A percentile compares a stretch with the other conserved stretches of the same genome.
Evolutionary conservation across 176 grass and related monocot genomes (phyloP).

Genomic region (Juncus effusus): DNA sequence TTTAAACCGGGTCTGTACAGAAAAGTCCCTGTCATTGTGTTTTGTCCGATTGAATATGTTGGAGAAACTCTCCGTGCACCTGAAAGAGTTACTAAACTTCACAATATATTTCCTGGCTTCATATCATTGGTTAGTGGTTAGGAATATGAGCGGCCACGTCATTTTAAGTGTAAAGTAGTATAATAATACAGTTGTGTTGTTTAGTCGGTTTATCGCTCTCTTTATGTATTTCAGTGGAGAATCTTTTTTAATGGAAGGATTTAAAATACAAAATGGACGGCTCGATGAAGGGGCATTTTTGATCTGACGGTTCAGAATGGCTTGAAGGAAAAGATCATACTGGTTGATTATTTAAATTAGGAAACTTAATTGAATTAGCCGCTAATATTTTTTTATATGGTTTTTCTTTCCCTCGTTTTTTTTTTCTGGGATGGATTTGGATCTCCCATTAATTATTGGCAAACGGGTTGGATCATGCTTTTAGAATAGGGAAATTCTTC

Average conservation of each 20-base stretch:
- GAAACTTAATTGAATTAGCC: slow-evolving; percentile 22
- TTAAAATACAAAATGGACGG: not conserved
- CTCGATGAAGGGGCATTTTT: not conserved
- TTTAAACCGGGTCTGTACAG: not conserved
- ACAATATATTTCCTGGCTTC: not conserved
- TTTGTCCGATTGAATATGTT: slow-evolving; percentile 13
- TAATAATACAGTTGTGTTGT: not conserved
- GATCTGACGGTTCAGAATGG: slow-evolving; percentile 12
- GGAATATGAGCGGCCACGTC: not conserved
- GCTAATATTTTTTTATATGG: slow-evolving; percentile 17
- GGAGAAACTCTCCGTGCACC: no score
- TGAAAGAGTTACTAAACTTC: not conserved
- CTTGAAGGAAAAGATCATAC: not conserved
- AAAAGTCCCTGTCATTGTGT: not conserved
- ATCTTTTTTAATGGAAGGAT: slow-evolving; percentile 6
- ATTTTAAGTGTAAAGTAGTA: not conserved
- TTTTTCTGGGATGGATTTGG: not conserved
- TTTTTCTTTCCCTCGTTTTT: slow-evolving; percentile 29
- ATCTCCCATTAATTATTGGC: no score
- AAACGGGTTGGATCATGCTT: no score
- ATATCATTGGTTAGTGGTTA: not conserved
- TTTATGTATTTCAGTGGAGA: slow-evolving; percentile 34
- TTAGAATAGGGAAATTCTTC: no score
- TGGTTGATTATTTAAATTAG: slow-evolving; percentile 6
- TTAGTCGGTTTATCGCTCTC: slow-evolving; percentile 17